Base-by-base conservation (phyloP, 192 early-diverging fungal genomes). In the Lobosporangium transversale region DNA sequence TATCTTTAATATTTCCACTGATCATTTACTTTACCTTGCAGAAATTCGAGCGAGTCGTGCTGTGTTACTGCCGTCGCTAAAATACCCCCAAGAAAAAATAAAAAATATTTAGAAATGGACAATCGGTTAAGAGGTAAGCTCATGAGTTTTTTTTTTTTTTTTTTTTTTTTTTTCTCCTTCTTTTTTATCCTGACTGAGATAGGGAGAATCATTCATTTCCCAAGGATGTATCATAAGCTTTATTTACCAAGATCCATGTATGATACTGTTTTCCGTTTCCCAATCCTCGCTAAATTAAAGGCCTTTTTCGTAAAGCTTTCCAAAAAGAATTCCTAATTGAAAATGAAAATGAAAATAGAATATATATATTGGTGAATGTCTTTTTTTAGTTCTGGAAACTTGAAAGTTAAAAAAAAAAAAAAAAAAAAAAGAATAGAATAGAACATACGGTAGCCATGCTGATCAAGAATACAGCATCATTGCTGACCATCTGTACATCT, bases 161-260 rank as follows among this genome's bases (percentile, higher is more conserved):
- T 83, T 48, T 21, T 43, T 10, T 7, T 64, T 35, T 23, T 27
- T 53, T 27, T 1, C 30, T 47, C 10, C 14, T 15, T 42, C 20
- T n/a, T 1, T 42, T 2, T 27, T 29, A 35, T 35, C 23, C 8
- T 49, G 3, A 11, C 42, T n/a, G n/a, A n/a, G n/a, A n/a, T n/a
- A n/a, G n/a, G n/a, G n/a, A n/a, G n/a, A n/a, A n/a, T n/a, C n/a
- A n/a, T n/a, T n/a, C n/a, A n/a, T n/a, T n/a, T n/a, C n/a, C n/a
- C n/a, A n/a, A n/a, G n/a, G n/a, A n/a, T n/a, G n/a, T n/a, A n/a
- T n/a, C n/a, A n/a, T n/a, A n/a, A n/a, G n/a, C n/a, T n/a, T 1
- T 64, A 68, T 81, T 83, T 89, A 81, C 89, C 90, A 50, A 91
- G 84, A 66, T 93, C 90, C 79, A 86, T 87, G 68, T 91, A 93